Base-by-base conservation (phyloP, 176 grass and related monocot genomes). In the Avena sativa region DNA sequence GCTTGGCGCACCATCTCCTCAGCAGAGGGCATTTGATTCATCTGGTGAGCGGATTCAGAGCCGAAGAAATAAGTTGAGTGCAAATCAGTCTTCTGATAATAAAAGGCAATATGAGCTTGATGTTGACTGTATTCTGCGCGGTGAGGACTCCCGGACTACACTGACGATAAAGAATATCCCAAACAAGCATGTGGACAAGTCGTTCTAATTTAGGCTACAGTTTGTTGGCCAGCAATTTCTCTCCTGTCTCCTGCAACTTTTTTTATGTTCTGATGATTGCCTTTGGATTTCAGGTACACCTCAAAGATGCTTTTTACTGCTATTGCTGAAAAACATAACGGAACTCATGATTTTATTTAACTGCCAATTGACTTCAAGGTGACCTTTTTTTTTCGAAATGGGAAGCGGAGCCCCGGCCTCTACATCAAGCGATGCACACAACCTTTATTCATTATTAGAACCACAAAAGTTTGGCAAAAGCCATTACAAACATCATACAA, bases 331-430 rank as follows among this genome's bases (percentile, higher is more conserved):
- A 82, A 79, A 68, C 93, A 98, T 86, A 90, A 89, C 78, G 93
- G 96, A 23, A 94, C 96, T 79, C 95, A 95, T 76, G 96, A 98
- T 88, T 98, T 98, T 61, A 92, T 98, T 75, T 98, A 98, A 67
- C 55, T 98, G 81, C 96, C 96, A 1, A 98, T 98, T 89, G 96
- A 98, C 88, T 98, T 98, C 83, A 98, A 98, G 96, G 96, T 95
- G 90, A 82, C 76, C 72, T 58, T 23, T 23, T 23, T 23, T 23
- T 23, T 23, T 23, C 23, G 23, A 23, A 23, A 23, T 23, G 23
- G 23, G 23, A 23, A 23, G 23, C 23, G 23, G 23, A 23, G 23
- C 23, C 23, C 23, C 23, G 23, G 23, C 23, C 23, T 23, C 23
- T 23, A 23, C 23, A 23, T 23, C 23, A 23, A 23, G 23, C 23